Base-by-base conservation (phyloP, 2,329 filamentous ascomycete species). In the Metarhizium humberi region DNA sequence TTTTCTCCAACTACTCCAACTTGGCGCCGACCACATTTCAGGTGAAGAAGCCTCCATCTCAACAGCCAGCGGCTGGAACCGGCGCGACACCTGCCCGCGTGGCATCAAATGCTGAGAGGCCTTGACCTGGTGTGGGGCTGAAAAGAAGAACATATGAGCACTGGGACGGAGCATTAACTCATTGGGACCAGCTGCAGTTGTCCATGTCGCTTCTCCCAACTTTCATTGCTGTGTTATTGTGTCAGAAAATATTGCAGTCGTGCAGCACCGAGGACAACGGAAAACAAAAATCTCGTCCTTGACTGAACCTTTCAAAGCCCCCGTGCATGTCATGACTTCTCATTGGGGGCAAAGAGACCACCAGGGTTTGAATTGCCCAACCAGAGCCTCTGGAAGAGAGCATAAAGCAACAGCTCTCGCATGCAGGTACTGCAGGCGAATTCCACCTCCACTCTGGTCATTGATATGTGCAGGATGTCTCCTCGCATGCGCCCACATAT, bases 371-470 rank as follows among this genome's bases (percentile, higher is more conserved):
- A 49, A 57, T 57, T 57, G 56, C 51, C 56, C 56, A 57, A 57
- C 56, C 53, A 53, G 38, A 55, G 42, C 6, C 51, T 2, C n/a
- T 10, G 30, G 20, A 45, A 52, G 32, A 32, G 29, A 32, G 29
- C 30, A 55, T 32, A 34, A 29, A 55, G 34, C 43, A 42, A 51
- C 16, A 48, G 18, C 18, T 20, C 50, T 51, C 34, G 48, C 55
- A 57, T 57, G 56, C 56, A 57, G 53, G 50, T 53, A 57, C 55
- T 56, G 55, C 47, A 53, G 47, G 51, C 46, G 10, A 25, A 36
- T n/a, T 42, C 34, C 32, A n/a, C 45, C 20, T 14, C 43, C 43
- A 48, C 47, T 36, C 3, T 50, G 51, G 47, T 34, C 7, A 34
- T 34, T 55, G 43, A 38, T 50, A 38, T 34, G 47, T 7, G 43